phyloP scores from a whole-genome alignment of 2,329 filamentous ascomycete genomes.

The Talaromyces sp. region DNA sequence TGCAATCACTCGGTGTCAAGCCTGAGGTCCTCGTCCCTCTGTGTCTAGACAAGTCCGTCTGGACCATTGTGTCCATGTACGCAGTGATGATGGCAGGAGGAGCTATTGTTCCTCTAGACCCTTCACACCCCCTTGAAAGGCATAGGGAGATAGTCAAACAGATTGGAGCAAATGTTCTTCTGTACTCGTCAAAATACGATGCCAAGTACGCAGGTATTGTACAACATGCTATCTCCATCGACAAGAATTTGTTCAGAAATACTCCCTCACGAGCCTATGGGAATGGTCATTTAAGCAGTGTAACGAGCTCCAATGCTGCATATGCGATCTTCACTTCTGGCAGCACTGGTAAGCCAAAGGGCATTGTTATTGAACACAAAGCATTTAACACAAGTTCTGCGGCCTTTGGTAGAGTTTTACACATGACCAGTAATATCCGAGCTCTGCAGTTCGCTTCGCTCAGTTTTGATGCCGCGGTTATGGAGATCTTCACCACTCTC shows the following conservation, averaged over 20 bases:
- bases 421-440: slow-evolving; percentile 51
- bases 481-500: slow-evolving; percentile 55
- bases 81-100: slow-evolving; percentile 23
- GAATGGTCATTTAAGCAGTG: slow-evolving; percentile 19
- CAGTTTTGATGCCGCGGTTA: slow-evolving; percentile 52
- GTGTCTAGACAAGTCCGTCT: slow-evolving; percentile 22
- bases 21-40: slow-evolving; percentile 28
- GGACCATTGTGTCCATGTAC: slow-evolving; percentile 21
- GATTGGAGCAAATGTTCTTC: neutral
- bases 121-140: slow-evolving; percentile 15
- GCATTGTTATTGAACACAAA: slow-evolving; percentile 59
- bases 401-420: slow-evolving; percentile 51
- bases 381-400: slow-evolving; percentile 56
- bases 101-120: slow-evolving; percentile 19
- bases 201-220: slow-evolving; percentile 29
- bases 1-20: slow-evolving; percentile 29
- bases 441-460: slow-evolving; percentile 59
- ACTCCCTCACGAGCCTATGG: slow-evolving; percentile 19
- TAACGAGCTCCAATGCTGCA: slow-evolving; percentile 37
- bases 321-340: slow-evolving; percentile 61
- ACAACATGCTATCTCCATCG: slow-evolving; percentile 32
- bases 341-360: slow-evolving; percentile 52
- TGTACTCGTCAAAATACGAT: slow-evolving; percentile 27
- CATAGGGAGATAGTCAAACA: slow-evolving; percentile 15
- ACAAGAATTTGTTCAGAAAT: slow-evolving; percentile 30